Evolutionary conservation across 225 moss, liverwort and hornwort genomes (phyloP).

Genomic region (Physcomitrium patens): DNA sequence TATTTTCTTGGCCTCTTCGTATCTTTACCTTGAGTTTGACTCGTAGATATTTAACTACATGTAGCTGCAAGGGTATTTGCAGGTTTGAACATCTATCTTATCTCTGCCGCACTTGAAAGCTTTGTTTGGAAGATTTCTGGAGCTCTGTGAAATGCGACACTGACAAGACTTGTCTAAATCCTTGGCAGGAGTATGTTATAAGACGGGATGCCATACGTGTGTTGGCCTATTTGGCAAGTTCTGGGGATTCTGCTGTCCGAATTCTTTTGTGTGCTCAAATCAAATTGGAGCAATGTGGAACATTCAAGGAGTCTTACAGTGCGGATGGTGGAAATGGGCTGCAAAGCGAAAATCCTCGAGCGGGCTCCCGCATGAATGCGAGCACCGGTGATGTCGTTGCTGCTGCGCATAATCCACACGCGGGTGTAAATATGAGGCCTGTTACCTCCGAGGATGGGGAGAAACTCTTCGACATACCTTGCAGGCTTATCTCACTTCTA

Average conservation of each 20-base stretch:
- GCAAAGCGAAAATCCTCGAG: constrained; percentile 50
- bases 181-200: constrained; percentile 66
- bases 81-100: constrained; percentile 8
- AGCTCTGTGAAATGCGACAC: not conserved
- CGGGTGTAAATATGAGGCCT: constrained; percentile 9
- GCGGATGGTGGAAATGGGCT: constrained; percentile 44
- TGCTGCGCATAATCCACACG: not conserved
- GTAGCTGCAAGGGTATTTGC: not conserved
- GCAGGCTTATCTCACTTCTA: constrained; percentile 68
- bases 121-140: constrained; percentile 3
- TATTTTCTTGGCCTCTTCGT: not conserved
- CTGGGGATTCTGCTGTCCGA: constrained; percentile 72
- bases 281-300: constrained; percentile 34
- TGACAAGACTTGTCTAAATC: constrained; percentile 13
- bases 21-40: constrained; percentile 5
- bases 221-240: constrained; percentile 72
- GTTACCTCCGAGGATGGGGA: constrained; percentile 21
- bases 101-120: not conserved
- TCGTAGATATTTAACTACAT: not conserved
- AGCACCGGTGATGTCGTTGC: constrained; percentile 35
- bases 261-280: constrained; percentile 52
- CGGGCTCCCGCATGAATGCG: constrained; percentile 33
- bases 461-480: constrained; percentile 51
- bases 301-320: constrained; percentile 47
- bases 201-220: constrained; percentile 80